Evolutionary conservation across 768 basidiomycete genomes (phyloP).

Genomic region (Leccinum barrowsii): DNA sequence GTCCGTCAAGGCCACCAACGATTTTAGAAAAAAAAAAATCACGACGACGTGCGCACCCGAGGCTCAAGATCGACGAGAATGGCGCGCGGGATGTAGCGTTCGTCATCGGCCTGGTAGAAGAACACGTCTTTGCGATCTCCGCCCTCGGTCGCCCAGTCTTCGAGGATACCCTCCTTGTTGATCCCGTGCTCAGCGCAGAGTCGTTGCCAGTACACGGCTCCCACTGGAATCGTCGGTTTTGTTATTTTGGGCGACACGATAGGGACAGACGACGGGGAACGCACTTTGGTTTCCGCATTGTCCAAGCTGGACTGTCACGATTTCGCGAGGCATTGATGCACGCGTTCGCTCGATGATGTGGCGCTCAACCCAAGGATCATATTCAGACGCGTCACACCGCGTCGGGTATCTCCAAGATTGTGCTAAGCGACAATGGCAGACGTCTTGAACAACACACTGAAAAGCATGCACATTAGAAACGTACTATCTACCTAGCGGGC

Average conservation of each 20-base stretch:
- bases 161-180: conserved; percentile 89
- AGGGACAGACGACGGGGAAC: conserved; percentile 21
- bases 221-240: conserved; percentile 54
- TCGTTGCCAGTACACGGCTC: conserved; percentile 97
- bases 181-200: conserved; percentile 98
- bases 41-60: conserved; percentile 54
- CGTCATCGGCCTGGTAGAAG: conserved; percentile 99
- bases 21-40: not conserved
- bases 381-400: conserved; percentile 6
- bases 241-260: not conserved
- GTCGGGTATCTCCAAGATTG: not conserved
- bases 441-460: conserved; percentile 3
- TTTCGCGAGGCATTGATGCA: conserved; percentile 70
- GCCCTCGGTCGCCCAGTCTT: conserved; percentile 95
- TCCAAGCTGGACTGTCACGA: conserved; percentile 80
- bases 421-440: not conserved
- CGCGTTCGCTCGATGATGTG: conserved; percentile 2
- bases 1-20: not conserved
- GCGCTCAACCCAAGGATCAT: conserved; percentile 3
- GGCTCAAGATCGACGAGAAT: conserved; percentile 97
- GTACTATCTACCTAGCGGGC: conserved; percentile 11
- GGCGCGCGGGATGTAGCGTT: conserved; percentile 96
- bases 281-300: conserved; percentile 92
- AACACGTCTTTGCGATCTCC: conserved; percentile 98
- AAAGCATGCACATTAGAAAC: conserved; percentile 19